These are phyloP conservation scores for Cercophora samala DNA, from an alignment of 495 filamentous ascomycete species.

Conservation along the genomic window DNA sequence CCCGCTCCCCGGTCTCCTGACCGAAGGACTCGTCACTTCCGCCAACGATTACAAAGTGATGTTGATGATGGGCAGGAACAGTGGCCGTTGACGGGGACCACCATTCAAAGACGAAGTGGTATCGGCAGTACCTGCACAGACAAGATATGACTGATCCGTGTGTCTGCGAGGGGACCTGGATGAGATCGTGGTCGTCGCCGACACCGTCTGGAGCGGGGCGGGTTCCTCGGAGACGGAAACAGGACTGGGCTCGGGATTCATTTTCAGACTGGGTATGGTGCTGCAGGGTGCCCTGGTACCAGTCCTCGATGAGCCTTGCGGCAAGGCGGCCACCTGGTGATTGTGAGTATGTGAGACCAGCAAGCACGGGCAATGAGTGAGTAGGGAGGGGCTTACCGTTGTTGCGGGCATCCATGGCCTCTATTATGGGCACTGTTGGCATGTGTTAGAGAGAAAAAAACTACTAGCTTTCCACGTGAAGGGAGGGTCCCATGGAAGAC, in stretches of 20 bases:
- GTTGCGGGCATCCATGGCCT: background rate
- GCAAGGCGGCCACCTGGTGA: slow-evolving; percentile 24
- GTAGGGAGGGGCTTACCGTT: background rate
- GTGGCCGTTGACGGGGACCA: slow-evolving; percentile 1
- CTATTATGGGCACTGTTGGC: background rate
- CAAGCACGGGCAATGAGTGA: background rate
- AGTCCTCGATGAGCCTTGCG: slow-evolving; percentile 27
- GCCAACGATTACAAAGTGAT: slow-evolving; percentile 27
- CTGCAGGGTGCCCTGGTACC: slow-evolving; percentile 18
- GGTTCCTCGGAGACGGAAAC: slow-evolving; percentile 14
- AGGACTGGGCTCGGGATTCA: background rate
- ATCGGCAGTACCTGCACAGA: slow-evolving; percentile 34
- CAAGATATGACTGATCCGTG: slow-evolving; percentile 24
- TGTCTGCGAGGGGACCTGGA: slow-evolving; percentile 26
- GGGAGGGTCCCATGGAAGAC: too few species aligned
- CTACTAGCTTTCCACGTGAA: too few species aligned
- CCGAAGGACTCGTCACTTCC: background rate
- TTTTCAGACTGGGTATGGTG: slow-evolving; percentile 2
- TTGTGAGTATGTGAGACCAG: background rate
- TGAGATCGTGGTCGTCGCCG: slow-evolving; percentile 26
- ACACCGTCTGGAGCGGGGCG: slow-evolving; percentile 8
- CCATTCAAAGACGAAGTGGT: slow-evolving; percentile 33
- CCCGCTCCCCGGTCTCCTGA: slow-evolving; percentile 11
- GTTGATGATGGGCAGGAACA: slow-evolving; percentile 16
- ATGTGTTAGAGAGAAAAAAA: background rate